These are phyloP conservation scores for Melampsora occidentalis DNA, from an alignment of 1,284 basidiomycete genomes.

Conservation along the genomic window DNA sequence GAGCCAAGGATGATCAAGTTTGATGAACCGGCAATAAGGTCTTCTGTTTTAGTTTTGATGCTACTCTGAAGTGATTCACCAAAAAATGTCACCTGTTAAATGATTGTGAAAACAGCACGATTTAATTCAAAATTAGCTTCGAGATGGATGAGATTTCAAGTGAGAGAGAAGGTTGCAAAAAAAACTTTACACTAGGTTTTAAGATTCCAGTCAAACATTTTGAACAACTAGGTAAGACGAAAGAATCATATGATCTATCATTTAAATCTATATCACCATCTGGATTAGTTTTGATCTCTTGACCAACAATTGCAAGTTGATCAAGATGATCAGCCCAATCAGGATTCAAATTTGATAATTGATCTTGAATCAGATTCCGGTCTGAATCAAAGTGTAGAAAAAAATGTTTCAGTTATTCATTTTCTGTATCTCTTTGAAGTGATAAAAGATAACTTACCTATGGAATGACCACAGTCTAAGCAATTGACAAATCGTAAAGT, in stretches of 20 bases:
- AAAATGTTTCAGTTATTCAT: constrained; percentile 48
- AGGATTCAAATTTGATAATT: constrained; percentile 50
- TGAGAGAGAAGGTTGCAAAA: not conserved
- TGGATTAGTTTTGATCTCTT: constrained; percentile 52
- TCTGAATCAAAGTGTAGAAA: constrained; percentile 47
- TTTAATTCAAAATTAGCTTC: not conserved
- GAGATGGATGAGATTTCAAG: not conserved
- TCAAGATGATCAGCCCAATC: constrained; percentile 50
- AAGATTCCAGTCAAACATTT: constrained; percentile 51
- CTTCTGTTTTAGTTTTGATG: constrained; percentile 47
- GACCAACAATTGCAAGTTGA: constrained; percentile 47
- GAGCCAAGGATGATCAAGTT: constrained; percentile 51
- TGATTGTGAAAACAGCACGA: not conserved
- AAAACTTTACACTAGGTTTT: constrained; percentile 48
- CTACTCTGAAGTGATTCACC: constrained; percentile 51
- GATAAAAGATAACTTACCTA: constrained; percentile 38
- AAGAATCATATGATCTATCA: constrained; percentile 49
- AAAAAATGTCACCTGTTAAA: constrained; percentile 51
- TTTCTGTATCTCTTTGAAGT: constrained; percentile 46
- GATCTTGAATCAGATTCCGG: constrained; percentile 50
- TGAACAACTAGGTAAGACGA: constrained; percentile 51
- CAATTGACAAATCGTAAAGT: constrained; percentile 47
- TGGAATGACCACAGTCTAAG: constrained; percentile 40
- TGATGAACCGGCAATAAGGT: constrained; percentile 47
- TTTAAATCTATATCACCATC: constrained; percentile 51